Evolutionary conservation across 495 filamentous ascomycete species (phyloP).

Genomic region (Melanomma pulvis-pyrius): DNA sequence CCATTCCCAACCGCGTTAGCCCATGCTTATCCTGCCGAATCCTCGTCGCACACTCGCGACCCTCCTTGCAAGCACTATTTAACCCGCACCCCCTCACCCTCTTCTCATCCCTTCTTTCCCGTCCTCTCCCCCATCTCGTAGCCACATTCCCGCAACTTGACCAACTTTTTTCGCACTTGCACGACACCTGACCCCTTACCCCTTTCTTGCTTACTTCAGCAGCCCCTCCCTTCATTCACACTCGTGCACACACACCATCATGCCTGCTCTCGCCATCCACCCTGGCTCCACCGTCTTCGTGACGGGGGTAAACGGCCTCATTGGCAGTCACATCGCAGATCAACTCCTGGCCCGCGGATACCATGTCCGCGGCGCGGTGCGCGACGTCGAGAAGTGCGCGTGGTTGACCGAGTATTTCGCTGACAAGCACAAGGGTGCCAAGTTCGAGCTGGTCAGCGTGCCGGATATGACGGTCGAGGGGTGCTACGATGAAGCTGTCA

Average conservation of each 20-base stretch:
- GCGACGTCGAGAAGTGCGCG: conserved; percentile 36
- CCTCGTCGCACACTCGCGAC: background rate
- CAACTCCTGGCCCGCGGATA: conserved; percentile 42
- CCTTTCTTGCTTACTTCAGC: conserved; percentile 30
- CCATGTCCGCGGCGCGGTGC: conserved; percentile 37
- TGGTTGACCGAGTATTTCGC: conserved; percentile 33
- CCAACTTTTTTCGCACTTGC: conserved; percentile 3
- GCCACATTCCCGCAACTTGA: background rate
- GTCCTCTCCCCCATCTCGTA: background rate
- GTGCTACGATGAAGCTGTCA: conserved; percentile 29
- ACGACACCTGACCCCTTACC: conserved; percentile 1
- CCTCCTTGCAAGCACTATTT: background rate
- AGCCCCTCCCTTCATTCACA: background rate
- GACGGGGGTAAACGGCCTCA: conserved; percentile 48
- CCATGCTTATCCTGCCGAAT: conserved; percentile 5
- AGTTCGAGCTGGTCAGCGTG: conserved; percentile 27
- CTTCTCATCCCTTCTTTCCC: background rate
- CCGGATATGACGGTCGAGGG: conserved; percentile 29
- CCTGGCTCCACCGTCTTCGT: conserved; percentile 38
- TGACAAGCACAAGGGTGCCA: conserved; percentile 11
- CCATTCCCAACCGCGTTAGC: conserved; percentile 1
- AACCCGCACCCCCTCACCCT: background rate
- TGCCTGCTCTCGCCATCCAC: conserved; percentile 26
- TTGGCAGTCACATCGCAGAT: conserved; percentile 45
- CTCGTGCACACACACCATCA: background rate